phyloP scores from a whole-genome alignment of 2,329 filamentous ascomycete species.

The Aspergillus glaucus region DNA sequence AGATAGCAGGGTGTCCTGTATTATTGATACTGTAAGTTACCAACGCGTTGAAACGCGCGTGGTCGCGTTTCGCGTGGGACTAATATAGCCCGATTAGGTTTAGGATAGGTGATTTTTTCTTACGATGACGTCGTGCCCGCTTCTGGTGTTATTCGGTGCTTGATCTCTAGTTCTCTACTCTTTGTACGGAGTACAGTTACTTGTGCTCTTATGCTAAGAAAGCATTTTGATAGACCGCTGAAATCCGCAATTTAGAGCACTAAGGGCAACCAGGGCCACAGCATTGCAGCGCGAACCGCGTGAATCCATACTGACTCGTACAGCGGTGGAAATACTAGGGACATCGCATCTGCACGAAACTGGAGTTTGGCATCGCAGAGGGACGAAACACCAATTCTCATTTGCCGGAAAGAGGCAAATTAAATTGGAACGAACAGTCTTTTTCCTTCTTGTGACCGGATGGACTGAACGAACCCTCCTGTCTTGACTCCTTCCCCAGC shows the following conservation, averaged over 20 bases:
- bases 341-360: slow-evolving; percentile 13
- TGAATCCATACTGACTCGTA: background rate
- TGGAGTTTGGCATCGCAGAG: slow-evolving; percentile 9
- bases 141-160: background rate
- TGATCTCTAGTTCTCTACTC: background rate
- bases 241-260: too few species aligned
- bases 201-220: background rate
- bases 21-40: background rate
- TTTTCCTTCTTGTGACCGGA: slow-evolving; percentile 8
- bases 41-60: background rate
- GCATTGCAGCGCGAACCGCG: background rate
- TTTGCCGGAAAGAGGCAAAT: background rate
- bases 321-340: background rate
- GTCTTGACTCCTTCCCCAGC: background rate
- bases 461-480: slow-evolving; percentile 3
- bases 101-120: background rate
- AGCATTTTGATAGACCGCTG: background rate
- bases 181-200: background rate
- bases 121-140: background rate
- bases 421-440: slow-evolving; percentile 3
- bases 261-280: too few species aligned
- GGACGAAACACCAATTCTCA: background rate
- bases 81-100: background rate
- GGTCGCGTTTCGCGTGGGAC: background rate
- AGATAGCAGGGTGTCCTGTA: too few species aligned